Evolutionary conservation across 116 monocot genomes (phyloP), one percentile per base, ranked within the genome.

Genomic region (Zostera marina): DNA sequence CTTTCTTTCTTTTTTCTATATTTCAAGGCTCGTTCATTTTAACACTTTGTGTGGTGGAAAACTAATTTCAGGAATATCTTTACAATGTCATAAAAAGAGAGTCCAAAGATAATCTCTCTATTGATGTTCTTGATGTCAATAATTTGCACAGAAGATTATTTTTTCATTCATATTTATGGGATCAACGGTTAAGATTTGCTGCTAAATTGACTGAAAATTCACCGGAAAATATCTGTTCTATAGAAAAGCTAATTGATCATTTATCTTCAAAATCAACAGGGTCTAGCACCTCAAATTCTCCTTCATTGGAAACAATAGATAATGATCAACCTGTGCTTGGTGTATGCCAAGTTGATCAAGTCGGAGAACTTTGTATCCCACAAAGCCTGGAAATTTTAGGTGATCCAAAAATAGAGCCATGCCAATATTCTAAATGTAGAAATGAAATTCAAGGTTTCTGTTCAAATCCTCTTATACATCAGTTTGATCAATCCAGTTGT

Each of bases 71-170:
- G 89, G 89, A 78, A 59, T 73, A 56, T 57, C 52, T 88, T 38
- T 56, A 84, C 47, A 81, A 68, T 43, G 39, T 78, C 40, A 21
- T 71, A 24, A 80, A 69, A 54, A 77, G 67, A 61, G 80, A 83
- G 52, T 41, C 16, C 7, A 77, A 52, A 47, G 74, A 80, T 32
- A 52, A 89, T 48, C 71, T 74, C 43, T 47, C 70, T 39, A 45
- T 83, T 70, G 93, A 96, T 64, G 80, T 80, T 61, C 80, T 96
- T 41, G 85, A 85, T 48, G 42, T 96, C 59, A 96, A 85, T 63
- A 88, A 77, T 49, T 62, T 96, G 23, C 66, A 69, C 40, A 70
- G 82, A 51, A 73, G 82, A 65, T 72, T 96, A 52, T 48, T 89
- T 66, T 76, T 96, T 43, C 74, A 68, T 13, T 72, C 96, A 46